These are phyloP conservation scores for Penicillium sp. DNA, from an alignment of 2,329 filamentous ascomycete species.

Conservation along the genomic window DNA sequence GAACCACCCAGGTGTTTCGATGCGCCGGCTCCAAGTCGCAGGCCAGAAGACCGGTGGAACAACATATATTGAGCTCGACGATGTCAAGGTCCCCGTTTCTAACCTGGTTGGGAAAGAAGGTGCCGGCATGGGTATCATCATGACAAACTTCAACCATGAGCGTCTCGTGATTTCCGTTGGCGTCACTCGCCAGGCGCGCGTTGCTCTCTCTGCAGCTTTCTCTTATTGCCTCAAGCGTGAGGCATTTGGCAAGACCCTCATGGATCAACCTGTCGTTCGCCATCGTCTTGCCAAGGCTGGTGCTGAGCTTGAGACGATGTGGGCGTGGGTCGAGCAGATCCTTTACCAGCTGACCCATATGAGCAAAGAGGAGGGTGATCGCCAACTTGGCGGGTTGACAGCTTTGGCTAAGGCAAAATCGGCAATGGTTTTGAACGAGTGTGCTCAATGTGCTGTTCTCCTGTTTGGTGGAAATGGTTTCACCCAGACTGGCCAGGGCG, in stretches of 20 bases:
- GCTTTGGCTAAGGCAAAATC: slow-evolving; percentile 74
- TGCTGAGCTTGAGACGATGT: slow-evolving; percentile 69
- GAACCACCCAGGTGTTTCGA: slow-evolving; percentile 66
- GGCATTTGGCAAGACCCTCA: slow-evolving; percentile 69
- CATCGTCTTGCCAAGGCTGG: slow-evolving; percentile 74
- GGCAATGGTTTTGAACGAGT: slow-evolving; percentile 73
- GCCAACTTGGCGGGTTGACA: slow-evolving; percentile 70
- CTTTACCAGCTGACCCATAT: slow-evolving; percentile 70
- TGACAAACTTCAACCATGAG: slow-evolving; percentile 83
- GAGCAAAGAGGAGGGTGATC: slow-evolving; percentile 50
- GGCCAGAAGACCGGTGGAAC: slow-evolving; percentile 70
- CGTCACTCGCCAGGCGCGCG: slow-evolving; percentile 64
- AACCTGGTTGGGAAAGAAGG: slow-evolving; percentile 74
- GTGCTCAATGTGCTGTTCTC: slow-evolving; percentile 69
- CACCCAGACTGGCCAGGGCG: slow-evolving; percentile 70
- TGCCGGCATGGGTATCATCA: slow-evolving; percentile 73
- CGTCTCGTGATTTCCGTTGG: slow-evolving; percentile 69
- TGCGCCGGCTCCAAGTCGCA: slow-evolving; percentile 69
- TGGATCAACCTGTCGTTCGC: slow-evolving; percentile 75
- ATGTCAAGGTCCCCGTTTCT: slow-evolving; percentile 71
- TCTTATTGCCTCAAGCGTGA: slow-evolving; percentile 68
- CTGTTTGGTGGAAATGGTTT: slow-evolving; percentile 77
- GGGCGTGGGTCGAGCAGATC: slow-evolving; percentile 74
- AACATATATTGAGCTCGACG: slow-evolving; percentile 76
- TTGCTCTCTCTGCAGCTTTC: slow-evolving; percentile 64